Base-by-base conservation (phyloP, 495 filamentous ascomycete species). In the Lentithecium fluviatile region DNA sequence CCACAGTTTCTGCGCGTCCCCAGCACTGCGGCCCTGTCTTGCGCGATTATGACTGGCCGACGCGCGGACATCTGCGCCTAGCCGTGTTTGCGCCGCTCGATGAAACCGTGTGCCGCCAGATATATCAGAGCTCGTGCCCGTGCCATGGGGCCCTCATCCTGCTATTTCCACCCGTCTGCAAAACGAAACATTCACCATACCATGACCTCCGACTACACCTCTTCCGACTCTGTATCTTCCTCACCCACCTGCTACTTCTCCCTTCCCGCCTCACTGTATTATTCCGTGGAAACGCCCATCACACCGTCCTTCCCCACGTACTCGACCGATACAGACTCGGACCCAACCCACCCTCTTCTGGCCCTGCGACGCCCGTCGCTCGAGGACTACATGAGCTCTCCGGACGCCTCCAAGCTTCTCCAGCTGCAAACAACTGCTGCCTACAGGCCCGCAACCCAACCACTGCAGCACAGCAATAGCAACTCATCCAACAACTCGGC, bases 321-420 rank as follows among this genome's bases (percentile, higher is more conserved):
- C 48, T 23, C 12, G 5, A 24, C 38, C 6, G 36, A 65, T n/a
- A 40, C 42, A 6, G 49, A 21, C 15, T 45, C 65, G 13, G 62
- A 69, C 19, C 66, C 60, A 1, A 13, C 25, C 13, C 47, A 68
- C 29, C 65, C 60, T 32, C 61, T 68, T 13, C 57, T 68, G 10
- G 65, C 65, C 20, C 25, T 59, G 13, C 60, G 56, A n/a, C n/a
- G 34, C 19, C 49, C 15, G 6, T 25, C 51, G 23, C 40, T 46
- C 48, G 24, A 12, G 19, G 32, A 23, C 25, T n/a, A 47, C 7
- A 19, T 45, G 8, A 5, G 49, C 15, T 52, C 24, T 24, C 62
- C 66, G 63, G 59, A 69, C 45, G 53, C 65, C 45, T 65, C 65
- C 11, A 66, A 61, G 45, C 34, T 70, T 32, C 50, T 70, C 42